These are phyloP conservation scores for Nicotiana rustica DNA, from an alignment of 305 asterid species.

Conservation along the genomic window DNA sequence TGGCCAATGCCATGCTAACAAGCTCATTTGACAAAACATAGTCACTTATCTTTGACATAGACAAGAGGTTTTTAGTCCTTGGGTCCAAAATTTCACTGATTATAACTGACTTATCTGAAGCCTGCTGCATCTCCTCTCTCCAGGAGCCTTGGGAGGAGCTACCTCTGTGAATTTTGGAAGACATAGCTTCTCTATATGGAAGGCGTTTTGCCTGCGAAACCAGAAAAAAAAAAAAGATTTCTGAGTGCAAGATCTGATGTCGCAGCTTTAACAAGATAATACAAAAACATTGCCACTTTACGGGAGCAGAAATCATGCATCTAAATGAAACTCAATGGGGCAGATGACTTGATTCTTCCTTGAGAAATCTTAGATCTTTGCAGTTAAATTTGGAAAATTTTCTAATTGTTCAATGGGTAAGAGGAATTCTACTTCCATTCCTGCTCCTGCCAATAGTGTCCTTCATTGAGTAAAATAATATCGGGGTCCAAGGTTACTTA, in stretches of 20 bases:
- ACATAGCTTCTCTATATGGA: constrained; percentile 73
- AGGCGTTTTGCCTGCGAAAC: constrained; percentile 89
- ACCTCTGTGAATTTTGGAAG: constrained; percentile 64
- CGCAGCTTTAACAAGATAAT: constrained; percentile 24
- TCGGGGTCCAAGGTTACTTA: background rate
- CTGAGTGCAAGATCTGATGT: constrained; percentile 13
- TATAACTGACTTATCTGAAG: constrained; percentile 87
- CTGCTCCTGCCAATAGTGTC: constrained; percentile 25
- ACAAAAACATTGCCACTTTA: background rate
- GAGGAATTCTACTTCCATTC: constrained; percentile 22
- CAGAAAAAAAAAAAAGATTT: constrained; percentile 34
- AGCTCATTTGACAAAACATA: constrained; percentile 93
- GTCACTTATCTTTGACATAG: constrained; percentile 93
- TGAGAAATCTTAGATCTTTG: background rate
- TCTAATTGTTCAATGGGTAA: background rate
- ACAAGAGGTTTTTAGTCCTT: constrained; percentile 82
- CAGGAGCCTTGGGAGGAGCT: constrained; percentile 91
- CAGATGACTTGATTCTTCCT: constrained; percentile 2
- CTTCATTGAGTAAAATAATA: background rate
- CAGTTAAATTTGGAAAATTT: background rate
- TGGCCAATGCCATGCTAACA: constrained; percentile 95
- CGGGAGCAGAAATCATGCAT: background rate
- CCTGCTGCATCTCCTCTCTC: constrained; percentile 99
- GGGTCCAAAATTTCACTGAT: constrained; percentile 97
- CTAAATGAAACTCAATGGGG: background rate